Conservation (phyloP, 495 filamentous ascomycete species). For the Penicillium canescens region DNA sequence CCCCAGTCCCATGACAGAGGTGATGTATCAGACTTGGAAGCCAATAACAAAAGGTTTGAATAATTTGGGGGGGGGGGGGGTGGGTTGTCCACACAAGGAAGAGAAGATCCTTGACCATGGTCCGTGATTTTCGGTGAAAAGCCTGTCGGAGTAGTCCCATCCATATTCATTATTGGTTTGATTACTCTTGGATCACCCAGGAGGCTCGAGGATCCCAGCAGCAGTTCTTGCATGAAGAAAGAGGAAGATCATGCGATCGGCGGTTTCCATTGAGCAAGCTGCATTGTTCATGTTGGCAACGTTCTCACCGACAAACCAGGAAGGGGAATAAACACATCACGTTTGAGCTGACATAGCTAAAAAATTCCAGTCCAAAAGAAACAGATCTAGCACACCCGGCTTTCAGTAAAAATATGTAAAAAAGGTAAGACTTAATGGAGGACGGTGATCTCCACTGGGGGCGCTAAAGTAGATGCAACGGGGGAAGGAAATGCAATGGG, state of each 20-base stretch:
- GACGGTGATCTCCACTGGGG: conserved; percentile 5
- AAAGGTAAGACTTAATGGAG: conserved; percentile 4
- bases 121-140: conserved; percentile 21
- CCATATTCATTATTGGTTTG: conserved; percentile 7
- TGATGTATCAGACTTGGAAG: conserved; percentile 36
- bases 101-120: conserved; percentile 15
- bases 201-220: conserved; percentile 31
- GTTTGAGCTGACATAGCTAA: neutral
- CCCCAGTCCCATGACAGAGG: conserved; percentile 40
- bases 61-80: neutral
- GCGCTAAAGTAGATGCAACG: conserved; percentile 13
- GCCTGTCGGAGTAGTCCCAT: conserved; percentile 32
- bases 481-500: conserved; percentile 10
- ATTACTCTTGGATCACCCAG: neutral
- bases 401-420: neutral
- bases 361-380: conserved; percentile 4
- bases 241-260: conserved; percentile 35
- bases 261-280: conserved; percentile 25
- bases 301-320: conserved; percentile 33
- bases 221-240: conserved; percentile 29
- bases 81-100: conserved; percentile 16
- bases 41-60: conserved; percentile 27
- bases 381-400: neutral
- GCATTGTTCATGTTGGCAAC: conserved; percentile 26
- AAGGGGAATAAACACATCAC: conserved; percentile 8